Base-by-base conservation (phyloP, 768 basidiomycete species). In the Tulasnella sp. region DNA sequence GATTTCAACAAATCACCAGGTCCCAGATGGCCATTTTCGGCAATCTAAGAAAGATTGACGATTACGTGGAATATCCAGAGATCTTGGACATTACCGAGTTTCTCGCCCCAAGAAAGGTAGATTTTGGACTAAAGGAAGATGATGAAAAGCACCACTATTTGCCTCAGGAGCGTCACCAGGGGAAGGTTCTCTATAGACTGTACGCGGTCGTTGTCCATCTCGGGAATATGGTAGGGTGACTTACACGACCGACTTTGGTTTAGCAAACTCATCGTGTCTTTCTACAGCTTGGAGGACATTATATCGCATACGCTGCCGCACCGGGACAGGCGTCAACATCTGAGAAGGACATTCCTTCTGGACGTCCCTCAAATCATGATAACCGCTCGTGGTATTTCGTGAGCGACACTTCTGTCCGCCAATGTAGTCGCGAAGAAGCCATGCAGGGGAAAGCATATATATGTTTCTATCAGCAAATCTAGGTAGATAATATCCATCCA, bases 371-470 rank as follows among this genome's bases (percentile, higher is more conserved):
- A n/a, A 74, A 32, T n/a, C 40, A 18, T 15, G 81, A 40, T 26
- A 35, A 55, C 42, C 70, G 70, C 20, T 35, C 70, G 79, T 98
- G 96, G 96, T 93, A 93, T 70, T 96, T 92, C 83, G 91, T 97
- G 84, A 96, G 94, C 81, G 96, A 98, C 82, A 94, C 93, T 3
- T 85, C 89, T 69, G 95, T 98, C n/a, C 87, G 92, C 69, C 85
- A 93, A 70, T 89, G 92, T 13, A 89, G 91, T 61, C 83, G 97
- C 71, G 94, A 96, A 67, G 96, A 98, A 83, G 96, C 98, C 3
- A 86, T 98, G 82, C 92, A 91, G 83, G 91, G 91, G 78, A 96
- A 93, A 83, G 95, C 96, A 46, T 99, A 98, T 84, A 88, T 98
- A 73, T 95, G 95, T 85, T 95, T 96, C 91, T 95, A 94, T 82